A percentile compares a stretch with the other conserved stretches of the same genome.
phyloP scores from a whole-genome alignment of 768 basidiomycete species.

The Pleurotus citrinopileatus region DNA sequence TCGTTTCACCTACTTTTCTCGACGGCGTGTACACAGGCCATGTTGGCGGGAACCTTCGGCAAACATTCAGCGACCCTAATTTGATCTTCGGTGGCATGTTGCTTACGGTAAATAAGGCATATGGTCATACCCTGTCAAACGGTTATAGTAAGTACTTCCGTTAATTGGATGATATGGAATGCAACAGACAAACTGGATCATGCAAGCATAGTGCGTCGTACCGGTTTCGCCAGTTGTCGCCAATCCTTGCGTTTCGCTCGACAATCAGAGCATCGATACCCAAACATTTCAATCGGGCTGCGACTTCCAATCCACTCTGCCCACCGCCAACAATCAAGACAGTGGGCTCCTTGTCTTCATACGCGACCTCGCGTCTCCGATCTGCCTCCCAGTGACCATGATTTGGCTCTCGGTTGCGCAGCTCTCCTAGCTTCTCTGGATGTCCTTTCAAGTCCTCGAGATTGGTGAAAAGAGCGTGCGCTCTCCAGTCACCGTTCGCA shows the following conservation, averaged over 20 bases:
- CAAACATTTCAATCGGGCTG: constrained; percentile 62
- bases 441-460: constrained; percentile 52
- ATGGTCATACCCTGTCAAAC: constrained; percentile 28
- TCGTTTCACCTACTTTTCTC: constrained; percentile 28
- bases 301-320: constrained; percentile 63
- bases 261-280: constrained; percentile 54
- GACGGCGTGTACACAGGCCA: constrained; percentile 60
- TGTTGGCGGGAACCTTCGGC: constrained; percentile 48
- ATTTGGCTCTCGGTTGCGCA: constrained; percentile 38
- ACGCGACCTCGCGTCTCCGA: constrained; percentile 40
- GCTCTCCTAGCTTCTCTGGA: constrained; percentile 46
- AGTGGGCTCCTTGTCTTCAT: constrained; percentile 48
- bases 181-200: constrained; percentile 43
- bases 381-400: constrained; percentile 56
- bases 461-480: constrained; percentile 56
- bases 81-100: constrained; percentile 1
- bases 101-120: constrained; percentile 50
- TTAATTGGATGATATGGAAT: constrained; percentile 5
- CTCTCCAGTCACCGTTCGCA: constrained; percentile 48
- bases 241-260: constrained; percentile 52
- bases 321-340: constrained; percentile 66
- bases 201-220: constrained; percentile 59
- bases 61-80: neutral
- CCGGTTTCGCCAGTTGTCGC: constrained; percentile 62
- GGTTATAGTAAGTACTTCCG: constrained; percentile 16